Base-by-base conservation (phyloP, 768 basidiomycete species). In the Suillus lakei region DNA sequence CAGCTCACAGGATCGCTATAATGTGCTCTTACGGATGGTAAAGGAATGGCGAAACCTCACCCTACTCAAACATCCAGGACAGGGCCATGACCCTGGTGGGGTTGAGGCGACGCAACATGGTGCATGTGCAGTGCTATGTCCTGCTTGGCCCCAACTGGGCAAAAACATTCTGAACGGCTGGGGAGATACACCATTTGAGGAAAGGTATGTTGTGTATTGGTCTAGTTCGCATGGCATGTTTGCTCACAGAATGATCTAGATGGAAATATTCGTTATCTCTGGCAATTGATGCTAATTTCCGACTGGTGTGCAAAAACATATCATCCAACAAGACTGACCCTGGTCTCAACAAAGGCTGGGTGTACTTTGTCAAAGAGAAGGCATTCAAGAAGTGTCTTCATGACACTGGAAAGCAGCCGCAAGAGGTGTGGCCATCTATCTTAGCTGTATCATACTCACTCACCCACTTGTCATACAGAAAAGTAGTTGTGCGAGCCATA, bases 261-360 rank as follows among this genome's bases (percentile, higher is more conserved):
- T 79, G 77, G 74, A 36, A 75, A 12, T 72, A 74, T 59, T 43
- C 53, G 0, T 41, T 69, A 3, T 75, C 76, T 60, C 50, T 79
- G 0, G 72, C 70, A 0, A 72, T 79, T 3, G 77, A 79, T 64
- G 76, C 76, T 1, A 79, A 79, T 61, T 79, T 80, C 55, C 66
- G 75, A 0, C 68, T 79, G 16, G 75, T 74, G 44, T 60, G 68
- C 12, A 64, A 69, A 43, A 69, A 72, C 30, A 66, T 70, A 1
- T 70, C 61, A 1, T 69, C 60, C 8, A 64, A 69, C 18, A 30
- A 6, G 0, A n/a, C 55, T 0, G 74, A 76, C 58, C 73, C 73
- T 0, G 53, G 67, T n/a, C 71, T 77, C 9, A 69, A 68, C 15
- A 53, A 67, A 2, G 77, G 78, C 18, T 68, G 58, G 64, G 65